Conservation (phyloP, 768 basidiomycete species). For the Gloeophyllum trabeum region DNA sequence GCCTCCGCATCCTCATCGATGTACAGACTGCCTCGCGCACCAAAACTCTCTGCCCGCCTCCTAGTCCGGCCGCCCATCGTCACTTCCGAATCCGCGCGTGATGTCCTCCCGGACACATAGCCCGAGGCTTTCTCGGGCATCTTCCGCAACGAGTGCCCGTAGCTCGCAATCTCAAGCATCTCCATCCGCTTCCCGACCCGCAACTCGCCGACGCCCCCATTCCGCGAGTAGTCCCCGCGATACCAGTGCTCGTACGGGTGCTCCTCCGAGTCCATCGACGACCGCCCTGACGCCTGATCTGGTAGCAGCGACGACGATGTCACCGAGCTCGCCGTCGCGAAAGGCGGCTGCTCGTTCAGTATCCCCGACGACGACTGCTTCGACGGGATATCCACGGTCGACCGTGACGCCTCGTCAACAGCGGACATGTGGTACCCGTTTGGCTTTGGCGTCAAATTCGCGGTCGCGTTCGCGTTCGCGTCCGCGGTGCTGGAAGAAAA, state of each 20-base stretch:
- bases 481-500: conserved; percentile 19
- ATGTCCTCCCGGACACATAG: conserved; percentile 12
- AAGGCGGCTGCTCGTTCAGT: conserved; percentile 56
- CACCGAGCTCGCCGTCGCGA: conserved; percentile 28
- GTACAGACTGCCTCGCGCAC: conserved; percentile 51
- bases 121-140: background rate
- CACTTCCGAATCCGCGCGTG: conserved; percentile 12
- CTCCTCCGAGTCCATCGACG: conserved; percentile 70
- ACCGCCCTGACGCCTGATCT: conserved; percentile 18
- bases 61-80: conserved; percentile 18
- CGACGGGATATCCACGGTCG: no score
- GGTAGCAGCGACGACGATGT: conserved; percentile 26
- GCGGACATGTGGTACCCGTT: conserved; percentile 1
- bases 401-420: conserved; percentile 2
- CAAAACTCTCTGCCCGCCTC: conserved; percentile 58
- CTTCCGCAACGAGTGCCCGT: conserved; percentile 48
- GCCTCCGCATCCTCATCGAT: conserved; percentile 43
- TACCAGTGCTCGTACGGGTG: conserved; percentile 87
- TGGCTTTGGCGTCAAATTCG: no score
- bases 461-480: conserved; percentile 5
- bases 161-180: conserved; percentile 84
- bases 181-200: conserved; percentile 65
- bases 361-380: no score
- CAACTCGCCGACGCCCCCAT: conserved; percentile 82
- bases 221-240: conserved; percentile 74